Evolutionary conservation across 345 rosid species (phyloP).

Genomic region (Balakata baccata): DNA sequence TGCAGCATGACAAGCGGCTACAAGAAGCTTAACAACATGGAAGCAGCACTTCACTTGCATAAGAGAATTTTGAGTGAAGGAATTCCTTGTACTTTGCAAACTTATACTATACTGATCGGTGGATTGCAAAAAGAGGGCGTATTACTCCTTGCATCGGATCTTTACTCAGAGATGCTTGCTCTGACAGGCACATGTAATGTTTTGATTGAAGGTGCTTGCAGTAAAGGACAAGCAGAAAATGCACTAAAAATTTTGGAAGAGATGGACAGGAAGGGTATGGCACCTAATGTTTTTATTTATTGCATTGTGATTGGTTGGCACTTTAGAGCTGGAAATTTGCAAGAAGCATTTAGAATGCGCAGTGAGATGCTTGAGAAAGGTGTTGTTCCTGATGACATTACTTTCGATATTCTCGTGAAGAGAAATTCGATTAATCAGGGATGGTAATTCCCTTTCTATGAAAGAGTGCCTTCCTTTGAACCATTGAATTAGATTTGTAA

Average conservation of each 20-base stretch:
- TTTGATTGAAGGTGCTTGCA: conserved; percentile 56
- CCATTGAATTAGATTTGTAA: too few relatives aligned
- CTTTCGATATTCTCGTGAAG: conserved; percentile 62
- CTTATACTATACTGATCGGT: conserved; percentile 68
- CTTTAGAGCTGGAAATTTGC: conserved; percentile 61
- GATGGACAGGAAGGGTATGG: conserved; percentile 50
- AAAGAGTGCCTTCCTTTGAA: too few relatives aligned
- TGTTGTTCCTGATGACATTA: conserved; percentile 57
- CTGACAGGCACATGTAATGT: conserved; percentile 52
- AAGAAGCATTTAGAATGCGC: conserved; percentile 69
- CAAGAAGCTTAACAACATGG: too few relatives aligned
- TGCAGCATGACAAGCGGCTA: too few relatives aligned
- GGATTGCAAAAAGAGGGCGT: conserved; percentile 61
- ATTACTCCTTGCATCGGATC: conserved; percentile 48
- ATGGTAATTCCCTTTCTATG: background rate
- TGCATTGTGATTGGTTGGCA: conserved; percentile 59
- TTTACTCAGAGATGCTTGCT: conserved; percentile 64
- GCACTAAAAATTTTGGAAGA: conserved; percentile 58
- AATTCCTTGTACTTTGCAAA: conserved; percentile 45
- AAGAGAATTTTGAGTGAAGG: conserved; percentile 61
- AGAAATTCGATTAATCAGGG: conserved; percentile 44
- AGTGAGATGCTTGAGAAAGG: conserved; percentile 85
- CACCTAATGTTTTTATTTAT: conserved; percentile 62
- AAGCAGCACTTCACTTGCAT: conserved; percentile 23
- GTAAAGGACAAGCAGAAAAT: conserved; percentile 50